Evolutionary conservation across 805 yeast species (phyloP).

Genomic region (Kodamaea lidongshanica): DNA sequence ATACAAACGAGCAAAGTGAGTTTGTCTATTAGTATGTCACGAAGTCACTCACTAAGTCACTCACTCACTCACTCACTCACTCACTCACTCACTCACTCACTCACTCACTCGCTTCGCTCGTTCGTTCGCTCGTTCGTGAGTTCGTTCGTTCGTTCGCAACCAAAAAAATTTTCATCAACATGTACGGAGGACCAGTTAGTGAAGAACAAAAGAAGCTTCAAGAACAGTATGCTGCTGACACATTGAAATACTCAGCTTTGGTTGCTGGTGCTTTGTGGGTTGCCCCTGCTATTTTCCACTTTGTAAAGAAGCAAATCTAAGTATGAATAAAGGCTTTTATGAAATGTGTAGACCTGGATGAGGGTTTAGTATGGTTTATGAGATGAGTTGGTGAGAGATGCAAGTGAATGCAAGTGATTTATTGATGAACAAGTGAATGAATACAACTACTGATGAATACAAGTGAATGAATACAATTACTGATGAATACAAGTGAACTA

Average conservation of each 20-base stretch:
- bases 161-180: constrained; percentile 7
- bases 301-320: constrained; percentile 43
- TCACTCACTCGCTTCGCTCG: too few relatives aligned
- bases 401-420: too few relatives aligned
- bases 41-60: too few relatives aligned
- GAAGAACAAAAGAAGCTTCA: constrained; percentile 66
- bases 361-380: too few relatives aligned
- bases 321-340: too few relatives aligned
- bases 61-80: too few relatives aligned
- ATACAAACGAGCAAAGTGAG: too few relatives aligned
- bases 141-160: not conserved
- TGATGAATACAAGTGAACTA: not conserved
- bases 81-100: too few relatives aligned
- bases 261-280: constrained; percentile 62
- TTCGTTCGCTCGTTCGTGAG: too few relatives aligned
- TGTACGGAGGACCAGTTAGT: constrained; percentile 49
- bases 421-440: not conserved
- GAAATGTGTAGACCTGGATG: too few relatives aligned
- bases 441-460: constrained; percentile 1
- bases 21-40: too few relatives aligned
- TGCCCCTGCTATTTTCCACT: constrained; percentile 51
- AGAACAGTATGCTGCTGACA: constrained; percentile 54
- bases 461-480: not conserved
- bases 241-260: constrained; percentile 53
- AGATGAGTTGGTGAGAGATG: too few relatives aligned